Percentiles rank a stretch among this genome's conserved stretches.
These are phyloP conservation scores for Boletus subcaerulescens DNA, from an alignment of 768 basidiomycete genomes.

Conservation along the genomic window DNA sequence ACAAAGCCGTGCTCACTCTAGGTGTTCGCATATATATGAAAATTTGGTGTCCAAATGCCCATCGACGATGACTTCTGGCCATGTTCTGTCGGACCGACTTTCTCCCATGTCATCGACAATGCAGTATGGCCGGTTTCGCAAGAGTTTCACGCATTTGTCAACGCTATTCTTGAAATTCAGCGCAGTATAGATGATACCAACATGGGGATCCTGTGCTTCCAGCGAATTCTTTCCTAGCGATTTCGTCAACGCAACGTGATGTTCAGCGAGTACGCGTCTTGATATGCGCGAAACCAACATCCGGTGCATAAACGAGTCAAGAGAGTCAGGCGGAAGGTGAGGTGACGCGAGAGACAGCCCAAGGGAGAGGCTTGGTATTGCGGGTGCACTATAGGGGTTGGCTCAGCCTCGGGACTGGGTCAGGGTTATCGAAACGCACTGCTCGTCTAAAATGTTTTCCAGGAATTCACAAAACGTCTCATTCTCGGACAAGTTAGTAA, in stretches of 20 bases:
- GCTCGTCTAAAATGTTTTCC: constrained; percentile 60
- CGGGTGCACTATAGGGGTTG: constrained; percentile 51
- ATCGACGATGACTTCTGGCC: constrained; percentile 69
- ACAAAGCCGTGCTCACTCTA: constrained; percentile 54
- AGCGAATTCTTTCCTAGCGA: constrained; percentile 38
- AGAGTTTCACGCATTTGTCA: constrained; percentile 59
- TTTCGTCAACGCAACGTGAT: constrained; percentile 80
- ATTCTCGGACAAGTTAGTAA: constrained; percentile 74
- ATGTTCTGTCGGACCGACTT: constrained; percentile 31
- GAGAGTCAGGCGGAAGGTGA: constrained; percentile 68
- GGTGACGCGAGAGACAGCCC: constrained; percentile 84
- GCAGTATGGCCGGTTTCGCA: constrained; percentile 48
- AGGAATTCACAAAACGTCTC: constrained; percentile 75
- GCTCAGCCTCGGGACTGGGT: constrained; percentile 4
- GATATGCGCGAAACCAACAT: constrained; percentile 93
- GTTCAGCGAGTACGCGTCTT: constrained; percentile 83
- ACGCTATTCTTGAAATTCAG: constrained; percentile 69
- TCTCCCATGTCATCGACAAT: constrained; percentile 38
- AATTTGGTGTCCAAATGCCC: constrained; percentile 71
- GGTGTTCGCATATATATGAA: constrained; percentile 82
- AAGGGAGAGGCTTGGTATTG: constrained; percentile 79
- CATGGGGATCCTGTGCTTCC: constrained; percentile 53
- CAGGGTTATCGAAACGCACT: constrained; percentile 47
- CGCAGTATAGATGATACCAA: constrained; percentile 82
- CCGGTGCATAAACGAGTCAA: constrained; percentile 85